phyloP scores from a whole-genome alignment of 2,329 filamentous ascomycete species.

The Apiospora sp. region DNA sequence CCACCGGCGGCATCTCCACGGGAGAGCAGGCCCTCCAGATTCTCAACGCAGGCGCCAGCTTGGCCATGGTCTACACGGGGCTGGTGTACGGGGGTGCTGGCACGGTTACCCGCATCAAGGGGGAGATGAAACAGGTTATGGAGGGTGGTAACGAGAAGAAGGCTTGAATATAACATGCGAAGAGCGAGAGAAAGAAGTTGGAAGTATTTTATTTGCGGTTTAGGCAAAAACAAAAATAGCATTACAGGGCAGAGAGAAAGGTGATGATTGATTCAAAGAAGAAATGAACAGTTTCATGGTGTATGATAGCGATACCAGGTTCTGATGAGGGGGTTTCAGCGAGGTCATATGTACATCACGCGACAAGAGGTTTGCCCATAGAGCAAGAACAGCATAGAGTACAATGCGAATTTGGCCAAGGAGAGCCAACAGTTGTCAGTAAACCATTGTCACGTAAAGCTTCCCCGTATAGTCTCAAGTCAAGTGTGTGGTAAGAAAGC shows the following conservation, averaged over 20 bases:
- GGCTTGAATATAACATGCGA: conserved; percentile 24
- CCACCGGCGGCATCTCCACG: conserved; percentile 90
- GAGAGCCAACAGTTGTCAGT: neutral
- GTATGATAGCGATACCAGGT: conserved; percentile 23
- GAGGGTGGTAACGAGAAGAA: conserved; percentile 25
- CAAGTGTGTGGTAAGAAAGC: conserved; percentile 14
- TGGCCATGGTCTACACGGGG: conserved; percentile 90
- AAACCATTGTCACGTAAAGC: neutral
- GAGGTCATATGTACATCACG: conserved; percentile 5
- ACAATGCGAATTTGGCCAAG: neutral
- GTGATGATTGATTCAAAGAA: neutral
- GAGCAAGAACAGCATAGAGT: conserved; percentile 8
- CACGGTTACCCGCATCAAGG: conserved; percentile 70
- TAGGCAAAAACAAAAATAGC: conserved; percentile 11
- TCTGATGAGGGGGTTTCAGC: neutral
- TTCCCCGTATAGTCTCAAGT: neutral
- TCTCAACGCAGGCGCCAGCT: conserved; percentile 86
- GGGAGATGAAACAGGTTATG: conserved; percentile 61
- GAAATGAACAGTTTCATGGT: neutral
- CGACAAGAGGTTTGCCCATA: conserved; percentile 2
- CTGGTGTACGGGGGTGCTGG: conserved; percentile 71
- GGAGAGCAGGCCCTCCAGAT: conserved; percentile 84
- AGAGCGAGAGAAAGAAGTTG: neutral
- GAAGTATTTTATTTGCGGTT: neutral
- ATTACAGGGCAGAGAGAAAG: neutral